Evolutionary conservation across 805 yeast species (phyloP).

Genomic region (Huiozyma sinensis): DNA sequence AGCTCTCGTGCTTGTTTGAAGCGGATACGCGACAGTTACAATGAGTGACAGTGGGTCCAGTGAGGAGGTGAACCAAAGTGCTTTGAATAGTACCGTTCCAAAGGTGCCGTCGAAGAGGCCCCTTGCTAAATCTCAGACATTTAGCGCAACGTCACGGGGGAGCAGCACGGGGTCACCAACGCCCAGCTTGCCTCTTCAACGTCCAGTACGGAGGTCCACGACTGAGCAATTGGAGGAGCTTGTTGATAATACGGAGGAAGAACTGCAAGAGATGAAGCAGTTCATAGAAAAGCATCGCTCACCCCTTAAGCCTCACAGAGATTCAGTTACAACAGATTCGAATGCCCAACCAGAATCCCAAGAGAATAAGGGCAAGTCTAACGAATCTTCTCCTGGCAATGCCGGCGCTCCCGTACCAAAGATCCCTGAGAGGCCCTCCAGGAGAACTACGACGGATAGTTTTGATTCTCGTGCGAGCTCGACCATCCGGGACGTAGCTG

Average conservation of each 20-base stretch:
- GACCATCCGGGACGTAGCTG: too few relatives aligned
- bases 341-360: too few relatives aligned
- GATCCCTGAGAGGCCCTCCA: constrained; percentile 1
- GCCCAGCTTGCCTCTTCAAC: constrained; percentile 2
- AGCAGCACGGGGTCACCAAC: background rate
- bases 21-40: background rate
- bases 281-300: constrained; percentile 1
- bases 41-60: background rate
- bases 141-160: background rate
- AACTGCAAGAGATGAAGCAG: constrained; percentile 8
- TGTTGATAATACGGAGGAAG: constrained; percentile 6
- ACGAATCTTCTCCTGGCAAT: too few relatives aligned
- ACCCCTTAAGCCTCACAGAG: background rate
- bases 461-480: too few relatives aligned
- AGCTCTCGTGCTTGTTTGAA: background rate
- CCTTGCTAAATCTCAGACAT: background rate
- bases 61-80: background rate
- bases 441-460: background rate
- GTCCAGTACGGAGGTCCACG: constrained; percentile 8
- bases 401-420: background rate
- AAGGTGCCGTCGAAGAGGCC: constrained; percentile 4
- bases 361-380: too few relatives aligned
- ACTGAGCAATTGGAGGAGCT: constrained; percentile 7
- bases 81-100: background rate
- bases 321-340: too few relatives aligned